phyloP scores from a whole-genome alignment of 768 basidiomycete species.

The Boletus reticuloceps region DNA sequence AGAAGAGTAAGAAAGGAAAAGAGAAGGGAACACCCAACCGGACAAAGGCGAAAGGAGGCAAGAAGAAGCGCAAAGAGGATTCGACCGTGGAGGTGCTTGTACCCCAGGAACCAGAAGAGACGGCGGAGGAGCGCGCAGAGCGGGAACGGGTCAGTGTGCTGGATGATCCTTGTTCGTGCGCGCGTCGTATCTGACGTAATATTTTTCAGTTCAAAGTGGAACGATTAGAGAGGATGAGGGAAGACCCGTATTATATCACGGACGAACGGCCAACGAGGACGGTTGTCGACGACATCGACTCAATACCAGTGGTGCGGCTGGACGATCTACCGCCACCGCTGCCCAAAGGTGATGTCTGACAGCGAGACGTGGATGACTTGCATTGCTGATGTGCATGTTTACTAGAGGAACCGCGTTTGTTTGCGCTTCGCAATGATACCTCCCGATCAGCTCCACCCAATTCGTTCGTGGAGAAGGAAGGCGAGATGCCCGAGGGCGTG shows the following conservation, averaged over 20 bases:
- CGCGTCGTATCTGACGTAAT: conserved; percentile 1
- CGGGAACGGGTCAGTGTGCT: conserved; percentile 63
- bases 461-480: conserved; percentile 70
- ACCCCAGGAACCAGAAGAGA: conserved; percentile 46
- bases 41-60: conserved; percentile 36
- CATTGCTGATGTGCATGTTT: conserved; percentile 30
- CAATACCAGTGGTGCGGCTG: conserved; percentile 86
- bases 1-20: conserved; percentile 44
- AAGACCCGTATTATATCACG: conserved; percentile 91
- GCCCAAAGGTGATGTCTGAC: conserved; percentile 27
- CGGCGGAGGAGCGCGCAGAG: conserved; percentile 56
- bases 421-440: conserved; percentile 43
- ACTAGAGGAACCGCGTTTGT: conserved; percentile 38
- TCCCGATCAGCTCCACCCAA: conserved; percentile 42
- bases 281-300: conserved; percentile 67
- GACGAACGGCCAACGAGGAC: conserved; percentile 50
- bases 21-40: conserved; percentile 38
- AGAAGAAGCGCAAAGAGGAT: conserved; percentile 43
- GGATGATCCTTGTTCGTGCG: background rate
- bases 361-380: background rate
- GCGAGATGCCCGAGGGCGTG: conserved; percentile 81
- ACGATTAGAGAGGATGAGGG: conserved; percentile 68
- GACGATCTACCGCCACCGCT: conserved; percentile 64
- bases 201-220: conserved; percentile 65
- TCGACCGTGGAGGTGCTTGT: conserved; percentile 28